A percentile compares a stretch with the other conserved stretches of the same genome.
Evolutionary conservation across 1,284 basidiomycete species (phyloP).

Genomic region (Trichosporon ovoides): DNA sequence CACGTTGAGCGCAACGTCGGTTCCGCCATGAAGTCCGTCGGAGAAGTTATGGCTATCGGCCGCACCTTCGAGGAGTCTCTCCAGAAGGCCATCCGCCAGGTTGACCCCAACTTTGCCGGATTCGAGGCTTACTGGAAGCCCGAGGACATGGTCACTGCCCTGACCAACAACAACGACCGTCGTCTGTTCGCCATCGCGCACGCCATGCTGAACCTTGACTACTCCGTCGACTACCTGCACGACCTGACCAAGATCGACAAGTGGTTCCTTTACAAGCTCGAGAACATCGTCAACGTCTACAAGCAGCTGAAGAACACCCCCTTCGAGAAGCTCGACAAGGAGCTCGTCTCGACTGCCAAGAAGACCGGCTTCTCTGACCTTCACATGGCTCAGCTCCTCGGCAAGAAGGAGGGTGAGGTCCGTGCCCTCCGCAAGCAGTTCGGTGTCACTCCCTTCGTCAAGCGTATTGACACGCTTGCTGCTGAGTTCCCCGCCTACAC

Average conservation of each 20-base stretch:
- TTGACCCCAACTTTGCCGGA: slow-evolving; percentile 74
- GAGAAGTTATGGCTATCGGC: slow-evolving; percentile 99
- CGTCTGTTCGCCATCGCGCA: slow-evolving; percentile 95
- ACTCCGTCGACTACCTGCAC: slow-evolving; percentile 83
- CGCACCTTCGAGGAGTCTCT: slow-evolving; percentile 98
- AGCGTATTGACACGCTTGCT: slow-evolving; percentile 97
- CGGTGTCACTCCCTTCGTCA: slow-evolving; percentile 92
- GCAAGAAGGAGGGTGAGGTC: slow-evolving; percentile 66
- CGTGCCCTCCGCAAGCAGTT: slow-evolving; percentile 80
- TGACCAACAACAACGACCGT: slow-evolving; percentile 66
- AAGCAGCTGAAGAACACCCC: slow-evolving; percentile 65
- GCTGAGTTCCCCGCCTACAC: slow-evolving; percentile 99
- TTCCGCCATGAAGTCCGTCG: slow-evolving; percentile 98
- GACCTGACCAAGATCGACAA: slow-evolving; percentile 97
- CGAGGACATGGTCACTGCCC: slow-evolving; percentile 73
- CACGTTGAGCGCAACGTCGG: slow-evolving; percentile 90
- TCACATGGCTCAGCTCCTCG: slow-evolving; percentile 80
- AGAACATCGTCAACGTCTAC: slow-evolving; percentile 74
- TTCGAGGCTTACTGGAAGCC: slow-evolving; percentile 62
- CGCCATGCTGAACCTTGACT: slow-evolving; percentile 80
- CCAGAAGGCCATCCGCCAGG: slow-evolving; percentile 97
- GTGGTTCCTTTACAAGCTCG: slow-evolving; percentile 98
- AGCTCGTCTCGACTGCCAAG: slow-evolving; percentile 78
- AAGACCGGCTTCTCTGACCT: slow-evolving; percentile 89
- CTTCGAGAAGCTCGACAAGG: slow-evolving; percentile 58